Evolutionary conservation across 371 early-diverging fungal species (phyloP), one percentile per base, ranked within the genome.

Genomic region (Coemansia sp.): DNA sequence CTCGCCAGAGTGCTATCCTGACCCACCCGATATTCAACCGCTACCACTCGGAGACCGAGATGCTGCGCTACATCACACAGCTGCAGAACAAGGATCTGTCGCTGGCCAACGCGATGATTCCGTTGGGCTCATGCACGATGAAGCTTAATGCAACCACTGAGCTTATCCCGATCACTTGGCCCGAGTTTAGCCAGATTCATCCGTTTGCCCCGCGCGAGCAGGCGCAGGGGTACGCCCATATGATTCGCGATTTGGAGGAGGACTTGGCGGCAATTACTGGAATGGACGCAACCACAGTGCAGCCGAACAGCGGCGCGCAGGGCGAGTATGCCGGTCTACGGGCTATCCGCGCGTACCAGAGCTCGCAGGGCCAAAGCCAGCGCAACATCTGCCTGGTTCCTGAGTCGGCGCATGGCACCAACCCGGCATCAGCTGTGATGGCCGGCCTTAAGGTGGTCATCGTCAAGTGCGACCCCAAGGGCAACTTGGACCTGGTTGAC

Each of bases 351-450:
- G 94, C 95, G 32, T 97, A 92, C 83, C 93, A 94, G 67, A 85
- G 85, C 28, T 86, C 93, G 46, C 86, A 86, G 57, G 94, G 95
- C 53, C 88, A 97, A 48, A 58, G 65, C 36, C 86, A 92, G 57
- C 94, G 97, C 70, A 87, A 95, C 74, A 86, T 98, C 46, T 96
- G 97, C 78, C 83, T 98, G 77, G 96, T 98, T 57, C 98, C 98
- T 3, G 93, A 94, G 64, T 97, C 97, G 26, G 98, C 98, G 28
- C 98, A 98, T 81, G 98, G 98, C 58, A 98, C 98, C 68, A 98
- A 98, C 86, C 97, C 97, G n/a, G 97, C 98, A 11, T 95, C 95
- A 26, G 97, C 98, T 54, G 93, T 93, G 74, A 94, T 98, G 96
- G 93, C 93, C 53, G 96, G 97, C 52, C 87, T 96, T 86, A 87